Evolutionary conservation across 805 yeast genomes (phyloP).

Genomic region (Candida fluviatilis): DNA sequence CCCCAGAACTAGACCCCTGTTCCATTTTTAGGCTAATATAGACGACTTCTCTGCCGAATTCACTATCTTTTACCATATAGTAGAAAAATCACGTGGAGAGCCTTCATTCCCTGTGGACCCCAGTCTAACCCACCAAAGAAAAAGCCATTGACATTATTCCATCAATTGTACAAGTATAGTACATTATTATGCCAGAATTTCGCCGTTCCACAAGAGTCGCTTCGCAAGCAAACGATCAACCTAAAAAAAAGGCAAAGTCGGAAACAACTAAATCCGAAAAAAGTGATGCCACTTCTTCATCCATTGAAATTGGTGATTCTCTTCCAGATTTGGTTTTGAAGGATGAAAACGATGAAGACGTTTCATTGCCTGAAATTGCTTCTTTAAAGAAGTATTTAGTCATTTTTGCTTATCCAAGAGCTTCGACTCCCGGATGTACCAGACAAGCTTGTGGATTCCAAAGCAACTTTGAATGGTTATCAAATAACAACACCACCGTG

Average conservation of each 20-base stretch:
- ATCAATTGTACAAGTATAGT: no score
- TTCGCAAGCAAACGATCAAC: constrained; percentile 16
- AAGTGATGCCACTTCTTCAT: constrained; percentile 11
- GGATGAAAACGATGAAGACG: constrained; percentile 67
- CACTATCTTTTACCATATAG: no score
- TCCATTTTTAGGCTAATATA: no score
- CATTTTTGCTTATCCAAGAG: constrained; percentile 76
- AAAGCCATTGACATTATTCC: no score
- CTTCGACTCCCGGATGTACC: constrained; percentile 95
- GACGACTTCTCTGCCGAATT: no score
- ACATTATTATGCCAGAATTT: constrained; percentile 33
- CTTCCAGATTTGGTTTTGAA: constrained; percentile 61
- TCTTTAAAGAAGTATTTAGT: constrained; percentile 30
- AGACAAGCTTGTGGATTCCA: constrained; percentile 90
- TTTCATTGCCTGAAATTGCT: constrained; percentile 28
- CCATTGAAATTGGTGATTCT: constrained; percentile 49
- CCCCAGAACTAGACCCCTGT: no score
- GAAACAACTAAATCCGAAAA: constrained; percentile 3
- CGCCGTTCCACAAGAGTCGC: constrained; percentile 35
- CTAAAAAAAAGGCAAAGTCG: constrained; percentile 12
- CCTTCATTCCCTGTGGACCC: no score
- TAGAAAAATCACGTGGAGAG: no score
- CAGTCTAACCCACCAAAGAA: no score
- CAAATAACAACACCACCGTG: constrained; percentile 50
- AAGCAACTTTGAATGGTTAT: constrained; percentile 52